A percentile compares a stretch with the other conserved stretches of the same genome.
phyloP scores from a whole-genome alignment of 495 filamentous ascomycete genomes.

The Apodospora peruviana region DNA sequence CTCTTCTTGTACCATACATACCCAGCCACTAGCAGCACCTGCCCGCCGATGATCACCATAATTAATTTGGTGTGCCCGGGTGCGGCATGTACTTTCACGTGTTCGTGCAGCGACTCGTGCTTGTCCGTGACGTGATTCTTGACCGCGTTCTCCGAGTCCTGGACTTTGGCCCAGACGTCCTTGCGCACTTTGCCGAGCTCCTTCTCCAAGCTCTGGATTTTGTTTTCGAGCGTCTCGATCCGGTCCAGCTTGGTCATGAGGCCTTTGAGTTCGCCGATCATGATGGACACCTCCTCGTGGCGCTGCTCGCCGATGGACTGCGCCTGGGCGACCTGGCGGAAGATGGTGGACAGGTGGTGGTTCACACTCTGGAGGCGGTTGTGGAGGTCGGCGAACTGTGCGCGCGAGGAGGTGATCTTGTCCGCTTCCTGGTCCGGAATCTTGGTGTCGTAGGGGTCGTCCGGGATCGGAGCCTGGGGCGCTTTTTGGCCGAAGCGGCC shows the following conservation, averaged over 20 bases:
- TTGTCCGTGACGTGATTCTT: constrained; percentile 68
- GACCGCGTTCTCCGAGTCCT: constrained; percentile 69
- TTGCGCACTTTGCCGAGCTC: constrained; percentile 54
- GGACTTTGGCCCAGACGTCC: constrained; percentile 42
- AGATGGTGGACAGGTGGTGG: constrained; percentile 64
- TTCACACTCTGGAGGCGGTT: constrained; percentile 72
- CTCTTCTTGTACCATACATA: constrained; percentile 82
- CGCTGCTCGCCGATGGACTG: constrained; percentile 49
- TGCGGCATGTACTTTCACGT: constrained; percentile 46
- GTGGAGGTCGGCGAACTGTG: constrained; percentile 76
- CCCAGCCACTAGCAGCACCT: constrained; percentile 59
- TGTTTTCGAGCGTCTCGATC: constrained; percentile 32
- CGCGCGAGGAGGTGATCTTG: constrained; percentile 44
- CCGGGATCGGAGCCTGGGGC: constrained; percentile 22
- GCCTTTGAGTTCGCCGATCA: constrained; percentile 35
- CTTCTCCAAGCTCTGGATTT: constrained; percentile 57
- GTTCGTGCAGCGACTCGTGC: constrained; percentile 60
- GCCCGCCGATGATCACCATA: constrained; percentile 68
- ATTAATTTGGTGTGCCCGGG: constrained; percentile 71
- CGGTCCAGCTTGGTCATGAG: constrained; percentile 34
- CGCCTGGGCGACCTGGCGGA: constrained; percentile 54
- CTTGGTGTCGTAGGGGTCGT: constrained; percentile 37
- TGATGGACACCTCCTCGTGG: constrained; percentile 48
- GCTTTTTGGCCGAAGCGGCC: neutral
- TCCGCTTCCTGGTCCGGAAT: constrained; percentile 43